Conservation (phyloP, 2,329 filamentous ascomycete genomes). For the Xylaria sp. region DNA sequence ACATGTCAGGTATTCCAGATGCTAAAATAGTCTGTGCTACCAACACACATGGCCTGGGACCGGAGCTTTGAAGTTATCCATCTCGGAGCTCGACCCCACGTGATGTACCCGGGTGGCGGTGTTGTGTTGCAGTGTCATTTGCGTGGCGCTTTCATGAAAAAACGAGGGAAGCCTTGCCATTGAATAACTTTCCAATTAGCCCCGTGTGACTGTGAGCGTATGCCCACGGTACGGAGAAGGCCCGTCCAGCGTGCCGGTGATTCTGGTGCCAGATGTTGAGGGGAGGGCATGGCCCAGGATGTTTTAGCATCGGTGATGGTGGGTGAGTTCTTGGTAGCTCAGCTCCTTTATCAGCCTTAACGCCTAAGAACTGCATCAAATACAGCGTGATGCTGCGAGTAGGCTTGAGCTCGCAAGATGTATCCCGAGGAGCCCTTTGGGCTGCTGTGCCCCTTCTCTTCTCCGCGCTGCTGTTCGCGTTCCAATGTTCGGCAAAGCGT, state of each 20-base stretch:
- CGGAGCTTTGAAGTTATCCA: constrained; percentile 1
- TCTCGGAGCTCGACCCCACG: background rate
- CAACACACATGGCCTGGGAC: background rate
- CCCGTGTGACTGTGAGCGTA: background rate
- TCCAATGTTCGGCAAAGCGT: background rate
- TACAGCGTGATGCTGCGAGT: background rate
- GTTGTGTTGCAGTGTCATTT: background rate
- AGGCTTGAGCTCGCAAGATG: background rate
- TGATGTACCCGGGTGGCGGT: background rate
- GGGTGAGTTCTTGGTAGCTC: background rate
- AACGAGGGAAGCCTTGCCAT: background rate
- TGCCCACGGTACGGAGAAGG: background rate
- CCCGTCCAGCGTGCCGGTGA: background rate
- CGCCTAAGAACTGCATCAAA: constrained; percentile 1
- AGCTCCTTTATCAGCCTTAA: background rate
- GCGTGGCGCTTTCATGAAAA: background rate
- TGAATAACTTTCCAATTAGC: background rate
- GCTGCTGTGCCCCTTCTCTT: background rate
- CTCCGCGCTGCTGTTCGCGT: background rate
- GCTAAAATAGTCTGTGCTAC: background rate
- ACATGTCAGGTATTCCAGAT: background rate
- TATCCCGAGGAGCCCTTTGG: background rate
- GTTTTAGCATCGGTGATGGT: background rate
- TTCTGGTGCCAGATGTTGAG: background rate
- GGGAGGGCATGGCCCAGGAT: background rate